A percentile compares a stretch with the other conserved stretches of the same genome.
These are phyloP conservation scores for Teunomyces panamensis DNA, from an alignment of 805 yeast species.

Conservation along the genomic window DNA sequence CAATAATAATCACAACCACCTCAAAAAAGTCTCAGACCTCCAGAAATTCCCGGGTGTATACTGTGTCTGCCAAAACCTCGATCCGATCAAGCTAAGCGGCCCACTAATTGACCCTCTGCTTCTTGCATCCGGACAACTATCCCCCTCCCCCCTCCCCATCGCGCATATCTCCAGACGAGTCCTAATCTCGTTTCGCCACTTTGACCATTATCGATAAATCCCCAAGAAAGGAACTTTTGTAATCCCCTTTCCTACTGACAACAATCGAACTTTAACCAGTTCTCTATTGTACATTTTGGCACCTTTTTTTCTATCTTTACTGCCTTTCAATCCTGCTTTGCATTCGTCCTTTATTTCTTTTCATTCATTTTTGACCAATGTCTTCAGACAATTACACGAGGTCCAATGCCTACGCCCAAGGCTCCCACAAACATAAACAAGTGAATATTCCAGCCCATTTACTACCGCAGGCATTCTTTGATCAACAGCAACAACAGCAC, in stretches of 20 bases:
- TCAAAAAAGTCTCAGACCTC: background rate
- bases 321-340: background rate
- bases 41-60: background rate
- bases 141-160: background rate
- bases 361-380: constrained; percentile 1
- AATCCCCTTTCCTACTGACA: too few relatives aligned
- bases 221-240: background rate
- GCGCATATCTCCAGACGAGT: background rate
- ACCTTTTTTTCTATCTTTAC: background rate
- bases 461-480: constrained; percentile 13
- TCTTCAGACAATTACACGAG: constrained; percentile 1
- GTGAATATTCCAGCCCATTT: constrained; percentile 16
- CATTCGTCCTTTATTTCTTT: background rate
- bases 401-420: constrained; percentile 3
- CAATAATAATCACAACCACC: constrained; percentile 1
- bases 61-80: background rate
- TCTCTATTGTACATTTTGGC: background rate
- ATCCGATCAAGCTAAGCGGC: constrained; percentile 1
- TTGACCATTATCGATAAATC: background rate
- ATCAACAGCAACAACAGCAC: constrained; percentile 2
- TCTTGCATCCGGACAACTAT: background rate
- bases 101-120: background rate
- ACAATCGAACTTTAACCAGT: background rate
- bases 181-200: background rate
- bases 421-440: constrained; percentile 2